Evolutionary conservation across 257 asterid species (phyloP), one percentile per base, ranked within the genome.

Genomic region (Nyctanthes arbortristis): DNA sequence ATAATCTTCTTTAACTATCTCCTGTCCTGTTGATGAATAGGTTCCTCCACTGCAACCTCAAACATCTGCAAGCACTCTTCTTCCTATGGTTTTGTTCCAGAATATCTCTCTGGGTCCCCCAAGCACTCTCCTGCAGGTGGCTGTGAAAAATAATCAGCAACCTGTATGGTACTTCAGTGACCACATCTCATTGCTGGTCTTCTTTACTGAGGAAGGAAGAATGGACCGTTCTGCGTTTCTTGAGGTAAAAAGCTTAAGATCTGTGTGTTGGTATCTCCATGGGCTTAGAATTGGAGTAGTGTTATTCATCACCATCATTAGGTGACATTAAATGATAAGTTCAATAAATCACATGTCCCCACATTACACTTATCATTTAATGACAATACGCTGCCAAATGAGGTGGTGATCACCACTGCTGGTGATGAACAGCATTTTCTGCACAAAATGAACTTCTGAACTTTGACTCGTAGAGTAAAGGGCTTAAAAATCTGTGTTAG

Each of bases 141-240:
- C 99, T 68, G 88, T 94, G 83, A 94, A 92, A 77, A 94, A 94
- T 77, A 94, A 84, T 77, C 99, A 94, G 84, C 99, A 94, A 77
- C 99, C 98, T 60, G 97, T 89, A 3, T 91, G 97, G 96, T 94
- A 94, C 77, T 94, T 89, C 84, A 88, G 34, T 33, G 99, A 94
- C 80, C 86, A 82, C 73, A 72, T 94, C 40, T 52, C 88, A 1
- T 71, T 94, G 80, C 78, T 72, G 34, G 93, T 76, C 28, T 74
- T 94, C 49, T 89, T 89, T 61, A 20, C 83, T 0, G 99, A 94
- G 84, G 97, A 94, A 79, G 99, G 99, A 59, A 89, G 79, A 77
- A 94, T 94, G 95, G 99, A 94, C 75, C 93, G 99, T 20, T 72
- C 92, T 59, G 30, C 85, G 31, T 94, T 94, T 78, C 97, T 94